phyloP scores from a whole-genome alignment of 1,284 basidiomycete species.

The Rhodotorula mucilaginosa region DNA sequence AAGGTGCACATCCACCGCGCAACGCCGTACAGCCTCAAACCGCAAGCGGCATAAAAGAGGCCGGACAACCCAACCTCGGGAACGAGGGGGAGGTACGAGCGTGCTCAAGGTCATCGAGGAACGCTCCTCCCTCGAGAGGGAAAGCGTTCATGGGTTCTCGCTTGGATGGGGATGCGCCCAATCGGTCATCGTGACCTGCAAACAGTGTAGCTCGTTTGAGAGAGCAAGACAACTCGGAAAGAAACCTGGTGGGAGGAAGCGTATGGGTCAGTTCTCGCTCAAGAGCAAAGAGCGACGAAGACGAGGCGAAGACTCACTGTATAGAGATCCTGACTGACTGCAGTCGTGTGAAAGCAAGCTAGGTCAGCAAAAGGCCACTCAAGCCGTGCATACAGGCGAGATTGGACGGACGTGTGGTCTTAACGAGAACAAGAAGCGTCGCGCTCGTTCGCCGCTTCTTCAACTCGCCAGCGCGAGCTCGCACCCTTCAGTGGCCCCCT shows the following conservation, averaged over 20 bases:
- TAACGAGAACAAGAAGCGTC: constrained; percentile 5
- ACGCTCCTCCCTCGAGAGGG: not conserved
- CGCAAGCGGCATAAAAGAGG: too few relatives aligned
- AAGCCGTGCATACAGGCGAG: not conserved
- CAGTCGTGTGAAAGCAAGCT: not conserved
- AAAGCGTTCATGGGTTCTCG: constrained; percentile 9
- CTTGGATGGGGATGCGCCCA: constrained; percentile 24
- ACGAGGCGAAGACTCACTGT: constrained; percentile 9
- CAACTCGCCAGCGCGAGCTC: not conserved
- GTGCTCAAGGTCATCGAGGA: constrained; percentile 29
- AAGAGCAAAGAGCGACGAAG: not conserved
- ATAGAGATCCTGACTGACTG: constrained; percentile 30
- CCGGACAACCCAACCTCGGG: constrained; percentile 22
- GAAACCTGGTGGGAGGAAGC: not conserved
- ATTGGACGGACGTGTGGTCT: constrained; percentile 24
- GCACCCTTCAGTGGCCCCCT: not conserved
- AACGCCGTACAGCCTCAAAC: constrained; percentile 23
- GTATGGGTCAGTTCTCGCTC: not conserved
- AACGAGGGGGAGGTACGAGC: constrained; percentile 26
- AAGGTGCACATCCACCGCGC: constrained; percentile 26
- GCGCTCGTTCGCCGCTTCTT: not conserved
- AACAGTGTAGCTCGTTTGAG: constrained; percentile 27
- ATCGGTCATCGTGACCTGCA: constrained; percentile 23
- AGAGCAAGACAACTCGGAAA: constrained; percentile 26
- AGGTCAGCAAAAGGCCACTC: not conserved